These are phyloP conservation scores for Austroboletus niveus DNA, from an alignment of 1,284 basidiomycete species.

Conservation along the genomic window DNA sequence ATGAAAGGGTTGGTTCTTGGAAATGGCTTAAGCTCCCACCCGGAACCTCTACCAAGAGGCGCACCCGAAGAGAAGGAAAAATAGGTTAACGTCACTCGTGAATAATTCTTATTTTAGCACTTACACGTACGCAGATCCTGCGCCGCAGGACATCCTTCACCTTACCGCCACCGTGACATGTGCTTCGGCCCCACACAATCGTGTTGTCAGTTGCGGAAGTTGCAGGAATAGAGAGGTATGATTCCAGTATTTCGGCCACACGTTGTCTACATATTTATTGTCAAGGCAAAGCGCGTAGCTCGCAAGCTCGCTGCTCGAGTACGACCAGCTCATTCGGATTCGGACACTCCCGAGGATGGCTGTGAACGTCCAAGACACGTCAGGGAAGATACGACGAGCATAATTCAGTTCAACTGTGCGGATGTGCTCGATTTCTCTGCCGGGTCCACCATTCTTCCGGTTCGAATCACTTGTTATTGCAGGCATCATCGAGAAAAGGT, in stretches of 20 bases:
- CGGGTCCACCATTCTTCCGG: conserved; percentile 86
- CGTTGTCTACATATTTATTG: conserved; percentile 7
- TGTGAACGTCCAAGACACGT: conserved; percentile 42
- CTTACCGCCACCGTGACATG: conserved; percentile 69
- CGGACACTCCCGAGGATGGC: conserved; percentile 62
- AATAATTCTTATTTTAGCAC: conserved; percentile 10
- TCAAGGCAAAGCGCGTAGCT: conserved; percentile 81
- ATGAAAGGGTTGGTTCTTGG: conserved; percentile 79
- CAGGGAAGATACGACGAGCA: conserved; percentile 76
- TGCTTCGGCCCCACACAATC: conserved; percentile 74
- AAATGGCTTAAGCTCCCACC: conserved; percentile 78
- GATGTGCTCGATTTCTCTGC: conserved; percentile 88
- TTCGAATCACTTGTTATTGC: conserved; percentile 98
- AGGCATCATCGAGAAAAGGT: conserved; percentile 97
- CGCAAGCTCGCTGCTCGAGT: conserved; percentile 81
- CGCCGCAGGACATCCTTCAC: conserved; percentile 68
- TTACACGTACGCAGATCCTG: conserved; percentile 54
- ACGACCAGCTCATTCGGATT: conserved; percentile 72
- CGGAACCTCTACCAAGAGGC: conserved; percentile 79
- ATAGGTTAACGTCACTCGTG: conserved; percentile 51
- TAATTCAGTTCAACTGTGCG: conserved; percentile 95
- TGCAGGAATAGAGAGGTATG: conserved; percentile 83
- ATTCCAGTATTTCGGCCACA: conserved; percentile 5
- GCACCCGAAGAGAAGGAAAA: conserved; percentile 83
- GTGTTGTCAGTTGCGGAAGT: conserved; percentile 79